Evolutionary conservation across 2,329 filamentous ascomycete genomes (phyloP).

Genomic region (Phaeoacremonium minimum): DNA sequence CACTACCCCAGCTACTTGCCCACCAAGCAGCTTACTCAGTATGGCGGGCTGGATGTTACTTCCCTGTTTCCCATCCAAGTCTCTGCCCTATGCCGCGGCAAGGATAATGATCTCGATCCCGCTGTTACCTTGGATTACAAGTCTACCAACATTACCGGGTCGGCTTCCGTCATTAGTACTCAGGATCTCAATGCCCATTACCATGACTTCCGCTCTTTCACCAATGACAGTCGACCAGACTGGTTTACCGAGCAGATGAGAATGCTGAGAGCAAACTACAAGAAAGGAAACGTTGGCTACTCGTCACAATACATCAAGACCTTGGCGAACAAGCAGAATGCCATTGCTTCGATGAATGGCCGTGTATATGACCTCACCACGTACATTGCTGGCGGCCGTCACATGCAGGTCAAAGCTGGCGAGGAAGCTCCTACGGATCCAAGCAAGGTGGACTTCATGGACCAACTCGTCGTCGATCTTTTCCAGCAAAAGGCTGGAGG

Average conservation of each 20-base stretch:
- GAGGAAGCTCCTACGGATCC: constrained; percentile 35
- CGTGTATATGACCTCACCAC: constrained; percentile 86
- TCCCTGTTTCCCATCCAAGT: constrained; percentile 91
- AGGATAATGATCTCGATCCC: constrained; percentile 58
- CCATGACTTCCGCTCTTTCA: constrained; percentile 88
- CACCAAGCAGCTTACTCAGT: constrained; percentile 65
- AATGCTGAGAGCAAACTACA: constrained; percentile 71
- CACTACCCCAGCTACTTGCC: constrained; percentile 72
- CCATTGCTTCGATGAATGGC: constrained; percentile 73
- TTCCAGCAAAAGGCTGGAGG: constrained; percentile 73
- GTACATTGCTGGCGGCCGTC: constrained; percentile 74
- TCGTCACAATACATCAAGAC: constrained; percentile 71
- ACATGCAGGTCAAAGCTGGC: constrained; percentile 52
- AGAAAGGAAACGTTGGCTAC: constrained; percentile 85
- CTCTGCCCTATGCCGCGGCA: constrained; percentile 81
- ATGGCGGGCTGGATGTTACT: constrained; percentile 85
- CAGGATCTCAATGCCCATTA: constrained; percentile 73
- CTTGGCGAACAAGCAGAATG: constrained; percentile 56
- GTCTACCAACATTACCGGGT: constrained; percentile 68
- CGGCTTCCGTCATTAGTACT: constrained; percentile 58
- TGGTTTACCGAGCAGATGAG: constrained; percentile 92
- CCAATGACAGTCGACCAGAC: constrained; percentile 76
- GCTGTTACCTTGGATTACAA: constrained; percentile 83
- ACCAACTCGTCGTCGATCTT: constrained; percentile 64
- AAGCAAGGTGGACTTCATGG: constrained; percentile 75